Evolutionary conservation across 306 rosid species (phyloP).

Genomic region (Prinsepia uniflora): DNA sequence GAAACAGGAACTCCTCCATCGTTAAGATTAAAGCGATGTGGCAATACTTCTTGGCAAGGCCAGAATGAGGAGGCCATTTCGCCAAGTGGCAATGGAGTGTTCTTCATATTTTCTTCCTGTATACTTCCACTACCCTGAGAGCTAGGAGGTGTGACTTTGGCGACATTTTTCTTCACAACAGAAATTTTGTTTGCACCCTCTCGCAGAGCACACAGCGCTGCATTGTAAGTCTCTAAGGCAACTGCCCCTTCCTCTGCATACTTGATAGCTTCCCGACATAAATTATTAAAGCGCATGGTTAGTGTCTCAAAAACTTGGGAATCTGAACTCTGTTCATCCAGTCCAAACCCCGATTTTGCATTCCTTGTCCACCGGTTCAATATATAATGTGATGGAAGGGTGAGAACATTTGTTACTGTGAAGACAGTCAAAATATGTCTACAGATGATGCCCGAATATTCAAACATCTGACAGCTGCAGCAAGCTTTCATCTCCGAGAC

Average conservation of each 20-base stretch:
- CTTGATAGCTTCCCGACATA: constrained; percentile 66
- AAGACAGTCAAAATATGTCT: constrained; percentile 79
- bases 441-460: constrained; percentile 67
- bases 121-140: constrained; percentile 45
- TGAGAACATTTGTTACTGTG: constrained; percentile 78
- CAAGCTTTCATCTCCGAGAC: constrained; percentile 48
- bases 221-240: constrained; percentile 58
- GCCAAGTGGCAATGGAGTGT: constrained; percentile 32
- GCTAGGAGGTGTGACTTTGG: constrained; percentile 40
- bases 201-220: constrained; percentile 50
- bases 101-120: constrained; percentile 56
- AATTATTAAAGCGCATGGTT: constrained; percentile 54
- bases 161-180: constrained; percentile 51
- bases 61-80: constrained; percentile 44
- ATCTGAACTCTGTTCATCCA: constrained; percentile 46
- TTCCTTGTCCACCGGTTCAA: constrained; percentile 76
- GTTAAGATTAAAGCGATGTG: constrained; percentile 52
- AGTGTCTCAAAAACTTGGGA: constrained; percentile 48
- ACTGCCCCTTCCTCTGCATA: constrained; percentile 75
- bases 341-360: constrained; percentile 40
- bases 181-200: constrained; percentile 51
- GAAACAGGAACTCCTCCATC: constrained; percentile 52
- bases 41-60: constrained; percentile 62
- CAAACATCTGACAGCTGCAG: constrained; percentile 89
- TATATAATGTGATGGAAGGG: constrained; percentile 64